phyloP scores from a whole-genome alignment of 2,329 filamentous ascomycete genomes.

The Colletotrichum sp. region DNA sequence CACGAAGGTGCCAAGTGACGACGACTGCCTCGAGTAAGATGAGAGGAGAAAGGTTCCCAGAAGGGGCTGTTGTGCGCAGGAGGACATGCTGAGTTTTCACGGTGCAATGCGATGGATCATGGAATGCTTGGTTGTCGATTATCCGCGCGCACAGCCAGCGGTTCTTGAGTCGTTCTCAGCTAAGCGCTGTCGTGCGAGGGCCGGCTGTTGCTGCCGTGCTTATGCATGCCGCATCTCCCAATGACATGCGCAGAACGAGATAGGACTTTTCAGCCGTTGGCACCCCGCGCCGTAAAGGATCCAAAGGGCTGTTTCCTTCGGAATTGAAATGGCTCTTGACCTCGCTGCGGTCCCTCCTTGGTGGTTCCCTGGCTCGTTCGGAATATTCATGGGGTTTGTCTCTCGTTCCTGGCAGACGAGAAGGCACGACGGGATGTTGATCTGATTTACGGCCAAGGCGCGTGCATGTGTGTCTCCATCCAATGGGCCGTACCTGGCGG shows the following conservation, averaged over 20 bases:
- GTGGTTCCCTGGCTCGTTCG: not conserved
- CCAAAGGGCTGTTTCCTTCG: not conserved
- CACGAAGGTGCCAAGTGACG: slow-evolving; percentile 2
- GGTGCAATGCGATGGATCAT: not conserved
- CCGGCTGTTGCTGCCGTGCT: not conserved
- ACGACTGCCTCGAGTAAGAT: slow-evolving; percentile 12
- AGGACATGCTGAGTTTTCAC: not conserved
- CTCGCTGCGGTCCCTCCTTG: not conserved
- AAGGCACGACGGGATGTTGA: not conserved
- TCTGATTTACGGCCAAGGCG: not conserved
- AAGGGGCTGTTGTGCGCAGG: not conserved
- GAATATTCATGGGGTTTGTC: not conserved
- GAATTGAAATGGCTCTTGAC: not conserved
- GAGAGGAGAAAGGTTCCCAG: not conserved
- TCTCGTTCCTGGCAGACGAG: not conserved
- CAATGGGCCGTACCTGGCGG: not conserved
- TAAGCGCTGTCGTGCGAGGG: slow-evolving; percentile 10
- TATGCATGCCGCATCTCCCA: not conserved
- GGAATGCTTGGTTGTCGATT: not conserved
- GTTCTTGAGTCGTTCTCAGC: not conserved
- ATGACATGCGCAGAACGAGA: not conserved
- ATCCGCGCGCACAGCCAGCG: not conserved
- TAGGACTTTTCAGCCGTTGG: not conserved
- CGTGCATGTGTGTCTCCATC: not conserved
- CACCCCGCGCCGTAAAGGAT: not conserved